phyloP scores from a whole-genome alignment of 2,329 filamentous ascomycete species.

The Aspergillus hortae region DNA sequence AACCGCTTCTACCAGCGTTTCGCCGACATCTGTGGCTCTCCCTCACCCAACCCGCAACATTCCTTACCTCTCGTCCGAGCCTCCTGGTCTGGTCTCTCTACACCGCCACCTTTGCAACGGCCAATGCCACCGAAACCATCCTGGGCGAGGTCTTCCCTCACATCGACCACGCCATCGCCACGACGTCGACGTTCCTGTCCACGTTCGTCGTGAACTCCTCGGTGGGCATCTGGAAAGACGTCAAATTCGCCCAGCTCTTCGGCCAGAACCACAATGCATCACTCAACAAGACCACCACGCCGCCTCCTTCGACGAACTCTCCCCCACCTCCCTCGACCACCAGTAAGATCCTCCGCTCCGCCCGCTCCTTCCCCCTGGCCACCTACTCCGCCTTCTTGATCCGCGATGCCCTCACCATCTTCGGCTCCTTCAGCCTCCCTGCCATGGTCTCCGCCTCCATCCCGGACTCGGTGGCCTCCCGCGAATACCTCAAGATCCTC shows the following conservation, averaged over 20 bases:
- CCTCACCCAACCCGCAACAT: slow-evolving; percentile 34
- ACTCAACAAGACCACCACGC: not conserved
- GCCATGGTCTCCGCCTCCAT: slow-evolving; percentile 47
- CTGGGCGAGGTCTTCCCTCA: slow-evolving; percentile 54
- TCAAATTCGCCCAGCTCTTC: slow-evolving; percentile 76
- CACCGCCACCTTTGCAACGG: slow-evolving; percentile 81
- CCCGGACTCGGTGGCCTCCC: slow-evolving; percentile 68
- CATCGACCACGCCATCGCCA: slow-evolving; percentile 63
- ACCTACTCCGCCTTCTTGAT: slow-evolving; percentile 63
- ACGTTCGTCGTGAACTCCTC: slow-evolving; percentile 74
- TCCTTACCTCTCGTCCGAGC: slow-evolving; percentile 39
- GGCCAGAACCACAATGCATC: slow-evolving; percentile 21
- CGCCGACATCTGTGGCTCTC: slow-evolving; percentile 32
- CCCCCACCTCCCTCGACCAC: slow-evolving; percentile 3
- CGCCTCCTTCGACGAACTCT: slow-evolving; percentile 4
- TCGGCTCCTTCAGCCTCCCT: slow-evolving; percentile 41
- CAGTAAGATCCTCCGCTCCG: slow-evolving; percentile 22
- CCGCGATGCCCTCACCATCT: slow-evolving; percentile 81
- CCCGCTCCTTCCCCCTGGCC: slow-evolving; percentile 46
- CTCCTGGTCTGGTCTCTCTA: slow-evolving; percentile 57
- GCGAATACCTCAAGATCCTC: slow-evolving; percentile 83
- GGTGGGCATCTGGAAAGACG: slow-evolving; percentile 77
- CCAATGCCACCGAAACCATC: slow-evolving; percentile 78
- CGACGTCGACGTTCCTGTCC: slow-evolving; percentile 71
- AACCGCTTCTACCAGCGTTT: slow-evolving; percentile 32